These are phyloP conservation scores for Colletotrichum sp. DNA, from an alignment of 2,329 filamentous ascomycete species.

Conservation along the genomic window DNA sequence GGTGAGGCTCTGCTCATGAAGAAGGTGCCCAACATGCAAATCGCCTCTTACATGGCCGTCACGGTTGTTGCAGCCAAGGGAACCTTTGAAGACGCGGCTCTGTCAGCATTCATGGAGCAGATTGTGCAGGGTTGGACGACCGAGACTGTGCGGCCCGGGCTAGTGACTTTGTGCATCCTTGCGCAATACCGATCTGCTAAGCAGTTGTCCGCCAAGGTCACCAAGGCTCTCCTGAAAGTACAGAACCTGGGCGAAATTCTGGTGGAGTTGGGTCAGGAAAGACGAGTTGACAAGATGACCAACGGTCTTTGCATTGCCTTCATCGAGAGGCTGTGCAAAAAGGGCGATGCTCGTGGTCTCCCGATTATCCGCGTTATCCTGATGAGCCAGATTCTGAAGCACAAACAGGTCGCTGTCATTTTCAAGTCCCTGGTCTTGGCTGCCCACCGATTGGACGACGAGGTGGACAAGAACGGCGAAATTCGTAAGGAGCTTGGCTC, in stretches of 20 bases:
- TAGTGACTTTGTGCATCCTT: conserved; percentile 82
- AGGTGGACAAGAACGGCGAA: conserved; percentile 57
- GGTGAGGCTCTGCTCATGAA: conserved; percentile 79
- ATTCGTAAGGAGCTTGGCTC: conserved; percentile 69
- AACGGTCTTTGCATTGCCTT: conserved; percentile 74
- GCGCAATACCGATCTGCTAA: conserved; percentile 78
- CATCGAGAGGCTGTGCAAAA: conserved; percentile 65
- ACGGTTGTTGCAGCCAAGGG: conserved; percentile 86
- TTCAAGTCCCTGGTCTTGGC: conserved; percentile 69
- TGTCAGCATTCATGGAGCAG: conserved; percentile 91
- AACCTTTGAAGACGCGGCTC: conserved; percentile 75
- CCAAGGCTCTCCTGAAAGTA: conserved; percentile 71
- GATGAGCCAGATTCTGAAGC: conserved; percentile 62
- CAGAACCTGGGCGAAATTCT: conserved; percentile 65
- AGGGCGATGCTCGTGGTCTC: conserved; percentile 61
- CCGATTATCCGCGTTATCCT: conserved; percentile 66
- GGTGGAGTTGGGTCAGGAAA: conserved; percentile 65
- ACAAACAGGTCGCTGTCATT: conserved; percentile 67
- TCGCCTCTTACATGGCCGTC: conserved; percentile 91
- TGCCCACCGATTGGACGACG: conserved; percentile 61
- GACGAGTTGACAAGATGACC: conserved; percentile 72
- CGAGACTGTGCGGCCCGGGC: conserved; percentile 74
- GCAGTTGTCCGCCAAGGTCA: conserved; percentile 71
- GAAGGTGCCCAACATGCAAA: conserved; percentile 77
- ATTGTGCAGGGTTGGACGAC: conserved; percentile 77